Evolutionary conservation across 257 asterid species (phyloP).

Genomic region (Solanum pimpinellifolium): DNA sequence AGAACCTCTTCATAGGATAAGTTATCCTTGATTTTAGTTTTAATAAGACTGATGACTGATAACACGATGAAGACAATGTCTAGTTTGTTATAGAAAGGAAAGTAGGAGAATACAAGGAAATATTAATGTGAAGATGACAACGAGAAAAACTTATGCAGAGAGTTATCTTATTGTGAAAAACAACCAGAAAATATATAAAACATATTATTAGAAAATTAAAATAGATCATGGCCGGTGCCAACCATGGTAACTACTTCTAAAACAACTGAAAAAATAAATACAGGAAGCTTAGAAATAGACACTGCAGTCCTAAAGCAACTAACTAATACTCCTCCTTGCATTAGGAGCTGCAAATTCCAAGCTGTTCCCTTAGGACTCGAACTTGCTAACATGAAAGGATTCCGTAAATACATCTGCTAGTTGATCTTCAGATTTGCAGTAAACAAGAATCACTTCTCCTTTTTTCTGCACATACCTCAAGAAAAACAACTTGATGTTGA

Average conservation of each 20-base stretch:
- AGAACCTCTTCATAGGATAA: too few species aligned
- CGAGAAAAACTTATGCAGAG: not conserved
- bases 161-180: not conserved
- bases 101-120: too few species aligned
- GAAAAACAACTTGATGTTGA: not conserved
- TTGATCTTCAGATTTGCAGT: not conserved
- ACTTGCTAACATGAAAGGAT: not conserved
- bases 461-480: not conserved
- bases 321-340: not conserved
- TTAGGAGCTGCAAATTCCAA: not conserved
- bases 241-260: not conserved
- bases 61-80: not conserved
- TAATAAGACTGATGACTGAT: not conserved
- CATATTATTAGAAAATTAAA: not conserved
- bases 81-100: not conserved
- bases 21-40: too few species aligned
- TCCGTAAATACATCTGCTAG: not conserved
- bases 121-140: not conserved
- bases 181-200: not conserved
- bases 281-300: not conserved
- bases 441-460: not conserved
- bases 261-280: too few species aligned
- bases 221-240: not conserved
- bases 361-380: not conserved
- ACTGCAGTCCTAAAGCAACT: not conserved